phyloP scores from a whole-genome alignment of 129 eudicot genomes.

The Flaveria sonorensis region DNA sequence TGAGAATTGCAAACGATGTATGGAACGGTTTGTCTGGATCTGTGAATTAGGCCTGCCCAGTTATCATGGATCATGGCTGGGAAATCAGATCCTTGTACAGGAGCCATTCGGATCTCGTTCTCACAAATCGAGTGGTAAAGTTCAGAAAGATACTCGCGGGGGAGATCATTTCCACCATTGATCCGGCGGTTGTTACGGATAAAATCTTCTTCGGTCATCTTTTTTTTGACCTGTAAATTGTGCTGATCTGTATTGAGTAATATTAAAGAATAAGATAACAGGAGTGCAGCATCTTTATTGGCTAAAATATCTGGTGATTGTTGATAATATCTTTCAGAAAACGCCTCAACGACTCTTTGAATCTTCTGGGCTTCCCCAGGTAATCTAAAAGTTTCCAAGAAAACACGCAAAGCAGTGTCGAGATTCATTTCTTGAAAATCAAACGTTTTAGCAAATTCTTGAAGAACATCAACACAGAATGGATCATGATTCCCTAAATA shows the following conservation, averaged over 20 bases:
- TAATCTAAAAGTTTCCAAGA: slow-evolving; percentile 67
- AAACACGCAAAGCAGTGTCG: slow-evolving; percentile 74
- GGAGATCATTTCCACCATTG: slow-evolving; percentile 73
- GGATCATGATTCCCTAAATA: slow-evolving; percentile 74
- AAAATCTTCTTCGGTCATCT: slow-evolving; percentile 80
- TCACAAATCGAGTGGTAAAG: slow-evolving; percentile 62
- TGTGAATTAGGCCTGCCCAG: slow-evolving; percentile 66
- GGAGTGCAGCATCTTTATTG: slow-evolving; percentile 67
- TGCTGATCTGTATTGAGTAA: slow-evolving; percentile 78
- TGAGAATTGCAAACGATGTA: slow-evolving; percentile 50
- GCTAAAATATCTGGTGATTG: slow-evolving; percentile 60
- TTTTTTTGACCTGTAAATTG: slow-evolving; percentile 72
- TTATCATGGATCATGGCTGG: slow-evolving; percentile 52
- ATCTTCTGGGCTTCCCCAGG: slow-evolving; percentile 91
- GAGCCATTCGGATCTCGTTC: slow-evolving; percentile 68
- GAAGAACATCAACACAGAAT: slow-evolving; percentile 69
- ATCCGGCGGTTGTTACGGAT: slow-evolving; percentile 73
- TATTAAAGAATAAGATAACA: slow-evolving; percentile 68
- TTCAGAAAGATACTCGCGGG: slow-evolving; percentile 61
- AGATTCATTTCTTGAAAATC: slow-evolving; percentile 69
- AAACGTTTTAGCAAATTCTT: slow-evolving; percentile 65
- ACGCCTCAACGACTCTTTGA: slow-evolving; percentile 73
- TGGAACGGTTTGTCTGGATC: slow-evolving; percentile 51
- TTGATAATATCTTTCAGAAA: slow-evolving; percentile 63
- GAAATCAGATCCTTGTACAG: slow-evolving; percentile 46